phyloP scores from a whole-genome alignment of 2,329 filamentous ascomycete species.

The Rachicladosporium sp. region DNA sequence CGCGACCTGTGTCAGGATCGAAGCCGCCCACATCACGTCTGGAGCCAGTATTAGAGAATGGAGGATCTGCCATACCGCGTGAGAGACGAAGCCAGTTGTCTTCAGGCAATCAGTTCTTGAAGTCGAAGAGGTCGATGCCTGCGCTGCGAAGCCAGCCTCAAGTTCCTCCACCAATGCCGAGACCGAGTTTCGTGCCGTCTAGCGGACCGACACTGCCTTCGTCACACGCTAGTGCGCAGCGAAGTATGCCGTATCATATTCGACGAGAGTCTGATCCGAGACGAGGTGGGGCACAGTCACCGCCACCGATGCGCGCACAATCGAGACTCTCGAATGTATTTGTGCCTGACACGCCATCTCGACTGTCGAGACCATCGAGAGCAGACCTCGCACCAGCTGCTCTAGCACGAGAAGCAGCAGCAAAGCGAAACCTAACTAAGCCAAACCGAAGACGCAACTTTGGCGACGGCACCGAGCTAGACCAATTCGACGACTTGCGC shows the following conservation, averaged over 20 bases:
- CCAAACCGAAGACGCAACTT: constrained; percentile 62
- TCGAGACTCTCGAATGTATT: constrained; percentile 37
- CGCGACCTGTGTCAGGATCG: constrained; percentile 52
- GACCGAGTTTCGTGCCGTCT: constrained; percentile 66
- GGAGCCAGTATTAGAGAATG: constrained; percentile 88
- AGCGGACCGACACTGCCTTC: constrained; percentile 62
- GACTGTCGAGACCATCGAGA: constrained; percentile 21
- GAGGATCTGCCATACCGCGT: constrained; percentile 57
- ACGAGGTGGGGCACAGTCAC: constrained; percentile 30
- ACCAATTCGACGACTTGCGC: constrained; percentile 87
- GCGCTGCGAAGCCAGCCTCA: constrained; percentile 35
- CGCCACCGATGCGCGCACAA: constrained; percentile 29
- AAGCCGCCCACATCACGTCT: constrained; percentile 47
- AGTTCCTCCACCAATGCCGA: constrained; percentile 15
- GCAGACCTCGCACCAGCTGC: constrained; percentile 36
- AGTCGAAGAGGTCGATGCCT: constrained; percentile 49
- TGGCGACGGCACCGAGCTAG: constrained; percentile 84
- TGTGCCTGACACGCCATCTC: constrained; percentile 38
- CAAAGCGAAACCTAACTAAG: constrained; percentile 61
- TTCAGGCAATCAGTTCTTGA: constrained; percentile 42
- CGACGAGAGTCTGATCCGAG: constrained; percentile 69
- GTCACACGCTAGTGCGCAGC: constrained; percentile 64
- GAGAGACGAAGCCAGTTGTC: constrained; percentile 43
- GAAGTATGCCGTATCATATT: constrained; percentile 49
- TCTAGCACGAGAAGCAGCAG: constrained; percentile 39